Conservation (phyloP, 495 filamentous ascomycete genomes). For the Hypoxylon intermedium region DNA sequence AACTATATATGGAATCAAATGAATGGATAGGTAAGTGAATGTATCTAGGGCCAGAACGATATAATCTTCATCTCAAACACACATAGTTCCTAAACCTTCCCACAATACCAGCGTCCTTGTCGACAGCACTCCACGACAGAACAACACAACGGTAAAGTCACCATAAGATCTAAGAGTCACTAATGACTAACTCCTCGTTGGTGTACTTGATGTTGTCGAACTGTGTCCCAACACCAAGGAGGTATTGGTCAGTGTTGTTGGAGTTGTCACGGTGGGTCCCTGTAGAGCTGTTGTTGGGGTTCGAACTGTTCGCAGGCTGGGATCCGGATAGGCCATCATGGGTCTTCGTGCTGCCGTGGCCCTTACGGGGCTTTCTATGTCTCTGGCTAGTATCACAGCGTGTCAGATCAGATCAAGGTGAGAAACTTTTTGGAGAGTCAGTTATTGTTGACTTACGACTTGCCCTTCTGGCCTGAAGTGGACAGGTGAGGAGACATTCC, state of each 20-base stretch:
- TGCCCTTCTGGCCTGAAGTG: background rate
- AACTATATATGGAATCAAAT: too few relatives aligned
- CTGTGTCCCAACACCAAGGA: constrained; percentile 18
- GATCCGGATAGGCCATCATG: constrained; percentile 16
- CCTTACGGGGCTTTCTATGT: background rate
- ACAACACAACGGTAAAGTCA: background rate
- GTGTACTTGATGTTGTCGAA: constrained; percentile 6
- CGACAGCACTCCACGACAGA: too few relatives aligned
- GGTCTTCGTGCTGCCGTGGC: constrained; percentile 15
- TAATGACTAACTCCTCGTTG: background rate
- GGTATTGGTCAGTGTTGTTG: constrained; percentile 2
- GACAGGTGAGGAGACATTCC: constrained; percentile 6
- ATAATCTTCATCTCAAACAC: too few relatives aligned
- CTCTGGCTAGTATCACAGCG: background rate
- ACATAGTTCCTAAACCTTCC: too few relatives aligned
- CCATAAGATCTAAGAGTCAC: background rate
- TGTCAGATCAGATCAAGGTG: background rate
- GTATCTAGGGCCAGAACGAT: too few relatives aligned
- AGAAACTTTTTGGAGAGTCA: background rate
- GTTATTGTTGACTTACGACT: constrained; percentile 9
- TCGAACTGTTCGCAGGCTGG: background rate
- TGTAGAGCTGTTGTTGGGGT: background rate
- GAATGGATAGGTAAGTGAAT: too few relatives aligned
- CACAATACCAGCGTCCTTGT: too few relatives aligned
- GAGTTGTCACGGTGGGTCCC: background rate